Evolutionary conservation across 345 rosid genomes (phyloP).

Genomic region (Boechera retrofracta): DNA sequence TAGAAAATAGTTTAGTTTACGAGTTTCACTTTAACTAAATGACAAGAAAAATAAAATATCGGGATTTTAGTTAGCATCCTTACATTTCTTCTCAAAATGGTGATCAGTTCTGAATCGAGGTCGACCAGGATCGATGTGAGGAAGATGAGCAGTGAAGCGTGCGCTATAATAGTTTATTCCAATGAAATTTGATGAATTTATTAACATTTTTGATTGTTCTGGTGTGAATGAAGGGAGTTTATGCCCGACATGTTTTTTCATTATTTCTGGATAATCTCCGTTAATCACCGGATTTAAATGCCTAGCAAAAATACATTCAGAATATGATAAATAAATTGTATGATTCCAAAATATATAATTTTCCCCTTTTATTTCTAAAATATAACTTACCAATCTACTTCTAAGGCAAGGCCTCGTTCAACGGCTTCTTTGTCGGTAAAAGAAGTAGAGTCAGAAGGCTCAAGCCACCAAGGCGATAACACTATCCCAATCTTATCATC

Average conservation of each 20-base stretch:
- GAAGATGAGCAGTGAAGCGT: conserved; percentile 20
- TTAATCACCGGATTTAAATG: conserved; percentile 36
- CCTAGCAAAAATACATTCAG: conserved; percentile 13
- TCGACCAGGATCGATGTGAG: neutral
- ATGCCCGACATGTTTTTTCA: conserved; percentile 27
- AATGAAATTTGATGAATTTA: conserved; percentile 33
- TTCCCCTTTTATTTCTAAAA: neutral
- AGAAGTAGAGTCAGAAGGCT: conserved; percentile 33
- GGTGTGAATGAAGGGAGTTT: conserved; percentile 33
- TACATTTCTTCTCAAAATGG: conserved; percentile 21
- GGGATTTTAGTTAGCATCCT: neutral
- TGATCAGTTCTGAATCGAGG: conserved; percentile 32
- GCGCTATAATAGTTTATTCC: conserved; percentile 35
- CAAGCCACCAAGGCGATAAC: conserved; percentile 33
- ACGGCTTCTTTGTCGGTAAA: conserved; percentile 32
- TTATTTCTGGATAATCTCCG: conserved; percentile 37
- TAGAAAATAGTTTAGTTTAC: conserved; percentile 6
- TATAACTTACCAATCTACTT: conserved; percentile 30
- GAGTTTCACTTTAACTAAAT: neutral
- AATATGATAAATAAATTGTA: neutral
- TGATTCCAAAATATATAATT: neutral
- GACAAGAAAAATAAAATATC: neutral
- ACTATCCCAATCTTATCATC: conserved; percentile 46
- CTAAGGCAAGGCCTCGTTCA: conserved; percentile 32
- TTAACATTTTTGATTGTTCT: conserved; percentile 40